Evolutionary conservation across 768 basidiomycete genomes (phyloP).

Genomic region (Lactarius sp.): DNA sequence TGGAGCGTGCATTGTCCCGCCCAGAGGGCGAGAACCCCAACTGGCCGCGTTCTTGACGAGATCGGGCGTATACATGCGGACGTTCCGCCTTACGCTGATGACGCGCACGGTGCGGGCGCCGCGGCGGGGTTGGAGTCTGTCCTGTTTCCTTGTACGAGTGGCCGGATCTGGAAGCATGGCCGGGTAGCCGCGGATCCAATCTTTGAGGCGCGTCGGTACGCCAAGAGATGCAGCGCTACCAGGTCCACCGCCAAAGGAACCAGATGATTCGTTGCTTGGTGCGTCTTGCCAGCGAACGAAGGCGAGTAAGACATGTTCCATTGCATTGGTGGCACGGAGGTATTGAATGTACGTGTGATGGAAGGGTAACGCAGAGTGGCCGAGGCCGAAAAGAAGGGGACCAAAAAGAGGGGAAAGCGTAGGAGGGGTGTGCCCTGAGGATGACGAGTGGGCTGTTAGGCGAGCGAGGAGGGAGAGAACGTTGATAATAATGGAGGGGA

Average conservation of each 20-base stretch:
- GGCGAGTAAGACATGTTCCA: constrained; percentile 88
- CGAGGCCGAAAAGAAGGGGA: constrained; percentile 83
- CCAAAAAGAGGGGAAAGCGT: constrained; percentile 87
- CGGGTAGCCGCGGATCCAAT: constrained; percentile 90
- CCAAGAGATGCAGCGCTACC: constrained; percentile 53
- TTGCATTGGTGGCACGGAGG: constrained; percentile 77
- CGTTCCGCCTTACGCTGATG: constrained; percentile 70
- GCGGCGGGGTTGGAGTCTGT: constrained; percentile 59
- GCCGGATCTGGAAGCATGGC: constrained; percentile 55
- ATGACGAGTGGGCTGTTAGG: constrained; percentile 76
- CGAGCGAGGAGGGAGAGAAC: constrained; percentile 78
- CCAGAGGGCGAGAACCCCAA: constrained; percentile 41
- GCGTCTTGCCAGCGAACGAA: constrained; percentile 82
- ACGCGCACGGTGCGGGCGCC: constrained; percentile 77
- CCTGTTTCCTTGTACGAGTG: constrained; percentile 43
- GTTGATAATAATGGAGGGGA: constrained; percentile 59
- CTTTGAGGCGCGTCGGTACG: constrained; percentile 80
- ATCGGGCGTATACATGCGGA: constrained; percentile 84
- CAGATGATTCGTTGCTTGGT: constrained; percentile 28
- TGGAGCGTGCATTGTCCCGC: constrained; percentile 30
- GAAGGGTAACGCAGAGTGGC: constrained; percentile 46
- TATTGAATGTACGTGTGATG: constrained; percentile 62
- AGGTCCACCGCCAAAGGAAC: constrained; percentile 36
- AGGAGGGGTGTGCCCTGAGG: constrained; percentile 87
- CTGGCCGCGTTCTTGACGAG: constrained; percentile 61